phyloP scores from a whole-genome alignment of 2,329 filamentous ascomycete species.

The Xylaria sp. region DNA sequence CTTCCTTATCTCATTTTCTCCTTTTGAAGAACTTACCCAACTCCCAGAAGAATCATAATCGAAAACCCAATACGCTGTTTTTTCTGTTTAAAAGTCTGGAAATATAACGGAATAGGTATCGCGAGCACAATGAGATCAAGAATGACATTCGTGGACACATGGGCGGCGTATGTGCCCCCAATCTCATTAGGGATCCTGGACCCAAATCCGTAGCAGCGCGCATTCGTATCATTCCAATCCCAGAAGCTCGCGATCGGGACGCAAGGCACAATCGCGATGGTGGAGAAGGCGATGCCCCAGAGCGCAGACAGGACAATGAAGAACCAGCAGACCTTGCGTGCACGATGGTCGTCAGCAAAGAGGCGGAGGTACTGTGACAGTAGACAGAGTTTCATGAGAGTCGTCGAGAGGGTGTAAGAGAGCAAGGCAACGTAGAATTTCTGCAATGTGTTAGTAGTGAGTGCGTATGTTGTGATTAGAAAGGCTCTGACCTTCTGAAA shows the following conservation, averaged over 20 bases:
- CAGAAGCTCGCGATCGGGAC: conserved; percentile 49
- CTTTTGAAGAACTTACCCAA: conserved; percentile 44
- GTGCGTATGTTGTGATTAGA: neutral
- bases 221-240: conserved; percentile 37
- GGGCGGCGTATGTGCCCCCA: conserved; percentile 45
- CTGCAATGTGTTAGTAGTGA: conserved; percentile 39
- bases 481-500: conserved; percentile 43
- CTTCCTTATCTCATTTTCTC: neutral
- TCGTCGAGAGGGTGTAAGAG: conserved; percentile 49
- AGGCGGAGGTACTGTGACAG: conserved; percentile 53
- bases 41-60: conserved; percentile 48
- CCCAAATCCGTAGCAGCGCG: conserved; percentile 49
- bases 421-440: conserved; percentile 50
- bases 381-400: conserved; percentile 53
- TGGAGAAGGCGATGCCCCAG: conserved; percentile 48
- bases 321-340: conserved; percentile 41
- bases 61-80: conserved; percentile 49
- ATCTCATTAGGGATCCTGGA: conserved; percentile 43
- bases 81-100: conserved; percentile 41
- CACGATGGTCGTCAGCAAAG: conserved; percentile 42
- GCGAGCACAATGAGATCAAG: conserved; percentile 49
- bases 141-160: conserved; percentile 48
- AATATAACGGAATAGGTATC: conserved; percentile 48
- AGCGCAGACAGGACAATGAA: conserved; percentile 43
- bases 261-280: conserved; percentile 49